Base-by-base conservation (phyloP, 164 flowering plant species). In the Sextonia rubra region DNA sequence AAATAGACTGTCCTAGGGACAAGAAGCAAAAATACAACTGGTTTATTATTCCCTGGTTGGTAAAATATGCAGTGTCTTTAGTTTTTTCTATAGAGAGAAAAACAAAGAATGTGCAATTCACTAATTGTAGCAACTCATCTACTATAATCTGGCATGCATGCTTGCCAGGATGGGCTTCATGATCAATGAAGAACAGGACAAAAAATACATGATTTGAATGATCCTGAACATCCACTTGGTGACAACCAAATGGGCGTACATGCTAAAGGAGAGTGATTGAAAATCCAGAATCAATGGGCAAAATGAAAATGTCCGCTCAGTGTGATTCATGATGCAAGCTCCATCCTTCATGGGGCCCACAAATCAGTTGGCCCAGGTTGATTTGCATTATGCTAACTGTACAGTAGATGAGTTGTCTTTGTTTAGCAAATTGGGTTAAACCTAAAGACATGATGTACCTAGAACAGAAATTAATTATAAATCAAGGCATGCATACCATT, bases 401-500 rank as follows among this genome's bases (percentile, higher is more conserved):
- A 52, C 58, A 52, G 58, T 52, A 20, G 58, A 52, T 14, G 7
- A 20, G 20, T 14, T 52, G n/a, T 20, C n/a, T 52, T 52, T 20
- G n/a, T 15, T 52, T 15, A 52, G 58, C 17, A 17, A 52, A 52
- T 52, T 52, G 17, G 17, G 58, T 15, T 15, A 52, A n/a, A n/a
- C n/a, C n/a, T n/a, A n/a, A 52, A 20, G 5, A 18, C 17, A 52
- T 52, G 3, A 15, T 20, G 14, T 52, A 12, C n/a, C 58, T 20
- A 37, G 44, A 52, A 52, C 58, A 52, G n/a, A 52, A 52, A 12
- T 52, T 52, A 52, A 20, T 15, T 52, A 20, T 52, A 5, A 60
- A 23, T 14, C 49, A 69, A 62, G 66, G 58, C 23, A 55, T 8
- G 37, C 82, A 80, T 82, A 95, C 99, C 91, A 96, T 91, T 47